A percentile compares a stretch with the other conserved stretches of the same genome.
Evolutionary conservation across 1,284 basidiomycete genomes (phyloP).

Genomic region (Trametes sp.): DNA sequence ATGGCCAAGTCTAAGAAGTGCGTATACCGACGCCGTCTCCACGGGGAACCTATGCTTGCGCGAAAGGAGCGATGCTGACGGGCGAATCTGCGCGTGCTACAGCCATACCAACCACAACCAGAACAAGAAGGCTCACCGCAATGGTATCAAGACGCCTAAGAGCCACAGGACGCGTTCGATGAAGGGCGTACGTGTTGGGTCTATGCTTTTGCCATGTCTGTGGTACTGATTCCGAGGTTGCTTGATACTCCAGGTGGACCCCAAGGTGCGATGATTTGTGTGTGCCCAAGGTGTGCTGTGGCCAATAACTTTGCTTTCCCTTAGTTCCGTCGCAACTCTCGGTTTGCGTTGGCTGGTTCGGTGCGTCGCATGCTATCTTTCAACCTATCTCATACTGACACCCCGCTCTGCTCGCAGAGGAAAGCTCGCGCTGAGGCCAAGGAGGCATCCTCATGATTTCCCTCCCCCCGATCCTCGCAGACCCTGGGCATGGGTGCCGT

Average conservation of each 20-base stretch:
- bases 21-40: slow-evolving; percentile 30
- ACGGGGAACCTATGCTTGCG: background rate
- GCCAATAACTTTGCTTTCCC: slow-evolving; percentile 19
- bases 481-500: slow-evolving; percentile 15
- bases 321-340: slow-evolving; percentile 90
- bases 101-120: slow-evolving; percentile 96
- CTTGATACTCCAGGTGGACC: slow-evolving; percentile 68
- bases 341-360: slow-evolving; percentile 80
- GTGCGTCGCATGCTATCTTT: slow-evolving; percentile 54
- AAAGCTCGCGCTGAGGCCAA: slow-evolving; percentile 69
- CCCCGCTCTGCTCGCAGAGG: slow-evolving; percentile 50
- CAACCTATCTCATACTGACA: slow-evolving; percentile 1
- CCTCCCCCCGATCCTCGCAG: slow-evolving; percentile 8
- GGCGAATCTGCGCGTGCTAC: slow-evolving; percentile 23
- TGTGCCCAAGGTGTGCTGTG: slow-evolving; percentile 7
- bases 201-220: background rate
- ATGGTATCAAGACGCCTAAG: slow-evolving; percentile 91
- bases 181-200: slow-evolving; percentile 81
- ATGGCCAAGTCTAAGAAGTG: slow-evolving; percentile 90
- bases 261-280: slow-evolving; percentile 66
- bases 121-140: slow-evolving; percentile 94
- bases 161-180: slow-evolving; percentile 83
- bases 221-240: slow-evolving; percentile 19
- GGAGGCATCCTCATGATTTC: slow-evolving; percentile 52
- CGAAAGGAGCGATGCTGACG: slow-evolving; percentile 12